A percentile compares a stretch with the other conserved stretches of the same genome.
Conservation (phyloP, 1,284 basidiomycete genomes). For the Clitocybe nebularis region DNA sequence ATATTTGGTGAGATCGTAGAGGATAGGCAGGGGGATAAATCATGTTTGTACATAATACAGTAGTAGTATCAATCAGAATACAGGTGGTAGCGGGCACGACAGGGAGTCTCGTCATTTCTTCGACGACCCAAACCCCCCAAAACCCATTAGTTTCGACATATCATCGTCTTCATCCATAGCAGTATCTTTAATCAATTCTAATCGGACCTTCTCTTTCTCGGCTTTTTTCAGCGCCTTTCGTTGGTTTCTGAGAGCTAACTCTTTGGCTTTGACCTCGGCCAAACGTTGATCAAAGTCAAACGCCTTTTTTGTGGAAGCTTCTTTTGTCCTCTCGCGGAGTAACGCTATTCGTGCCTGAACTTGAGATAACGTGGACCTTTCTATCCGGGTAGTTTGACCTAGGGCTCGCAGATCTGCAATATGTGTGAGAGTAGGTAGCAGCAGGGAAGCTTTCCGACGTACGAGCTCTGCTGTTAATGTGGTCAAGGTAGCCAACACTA, state of each 20-base stretch:
- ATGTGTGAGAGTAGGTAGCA: conserved; percentile 7
- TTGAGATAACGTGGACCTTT: conserved; percentile 87
- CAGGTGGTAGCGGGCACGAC: conserved; percentile 15
- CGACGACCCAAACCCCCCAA: conserved; percentile 82
- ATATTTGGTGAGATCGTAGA: conserved; percentile 51
- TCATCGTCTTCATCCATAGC: conserved; percentile 50
- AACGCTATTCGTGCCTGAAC: conserved; percentile 87
- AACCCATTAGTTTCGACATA: conserved; percentile 89
- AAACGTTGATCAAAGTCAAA: conserved; percentile 93
- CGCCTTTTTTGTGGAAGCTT: conserved; percentile 75
- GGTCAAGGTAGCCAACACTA: conserved; percentile 89
- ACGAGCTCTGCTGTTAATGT: conserved; percentile 94
- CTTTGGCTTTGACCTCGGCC: conserved; percentile 75
- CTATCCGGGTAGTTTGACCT: conserved; percentile 93
- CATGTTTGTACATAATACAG: conserved; percentile 32
- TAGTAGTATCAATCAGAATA: conserved; percentile 24
- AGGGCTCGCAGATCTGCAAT: conserved; percentile 78
- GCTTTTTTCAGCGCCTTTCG: conserved; percentile 73
- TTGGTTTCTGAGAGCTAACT: conserved; percentile 57
- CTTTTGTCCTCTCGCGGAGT: conserved; percentile 83
- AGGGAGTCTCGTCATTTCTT: conserved; percentile 51
- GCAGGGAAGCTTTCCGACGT: conserved; percentile 32
- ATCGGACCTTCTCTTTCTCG: conserved; percentile 65
- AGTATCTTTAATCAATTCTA: conserved; percentile 56
- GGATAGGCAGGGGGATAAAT: conserved; percentile 22